Base-by-base conservation (phyloP, 768 basidiomycete genomes). In the Hydnomerulius pinastri region DNA sequence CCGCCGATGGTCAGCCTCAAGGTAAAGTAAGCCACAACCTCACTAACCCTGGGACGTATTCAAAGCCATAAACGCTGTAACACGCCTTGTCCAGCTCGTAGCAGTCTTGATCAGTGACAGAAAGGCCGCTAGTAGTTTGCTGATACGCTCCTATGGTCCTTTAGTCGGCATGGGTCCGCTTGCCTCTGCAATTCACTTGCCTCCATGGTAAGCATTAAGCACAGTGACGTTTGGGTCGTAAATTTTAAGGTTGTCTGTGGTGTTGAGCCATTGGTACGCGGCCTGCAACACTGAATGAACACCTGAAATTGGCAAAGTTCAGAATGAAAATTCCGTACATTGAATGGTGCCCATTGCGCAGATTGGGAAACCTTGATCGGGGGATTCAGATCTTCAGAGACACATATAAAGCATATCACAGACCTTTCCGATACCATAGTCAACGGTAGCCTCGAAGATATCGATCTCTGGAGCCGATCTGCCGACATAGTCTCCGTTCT, bases 381-480 rank as follows among this genome's bases (percentile, higher is more conserved):
- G 54, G 10, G 45, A 47, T 17, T 40, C 44, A 65, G 51, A 50
- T 33, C 11, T 44, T 28, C 45, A 40, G 35, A 57, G 2, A 15
- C 28, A 25, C 15, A 37, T 43, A 33, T 2, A 41, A 35, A 36
- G 53, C 47, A 40, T 53, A 35, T 17, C 24, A 45, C 63, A 60
- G 35, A 72, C 71, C 68, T 76, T 74, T 36, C 67, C 67, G 6
- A 64, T 11, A 18, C 58, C 64, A 43, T 0, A 1, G 48, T 68
- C 68, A 37, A 68, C 62, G 2, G 66, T 68, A 3, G 82, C 82
- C 55, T 83, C 82, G 50, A 84, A 73, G 36, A 83, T 67, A 58
- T 84, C 82, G 32, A 83, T 81, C 58, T 84, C 82, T 6, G 83
- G 83, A 17, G 83, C 82, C 3, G 74, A 65, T 18, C 83, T 64